Evolutionary conservation across 2,329 filamentous ascomycete species (phyloP), one percentile per base, ranked within the genome.

Genomic region (Acarospora socialis): DNA sequence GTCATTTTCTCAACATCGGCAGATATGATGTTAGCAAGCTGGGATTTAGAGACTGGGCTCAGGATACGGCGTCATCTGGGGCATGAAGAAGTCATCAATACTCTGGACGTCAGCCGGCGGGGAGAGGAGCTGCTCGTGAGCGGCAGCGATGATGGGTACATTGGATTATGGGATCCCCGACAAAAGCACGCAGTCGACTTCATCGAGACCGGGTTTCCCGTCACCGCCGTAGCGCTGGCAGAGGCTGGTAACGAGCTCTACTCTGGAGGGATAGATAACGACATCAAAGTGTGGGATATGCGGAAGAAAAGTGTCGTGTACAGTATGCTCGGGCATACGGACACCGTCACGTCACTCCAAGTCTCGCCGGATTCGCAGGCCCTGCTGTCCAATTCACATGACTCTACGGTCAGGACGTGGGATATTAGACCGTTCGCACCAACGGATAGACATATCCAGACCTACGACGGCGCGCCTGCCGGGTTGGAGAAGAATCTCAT

Each of bases 211-310:
- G 79, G 90, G 39, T 92, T 92, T 38, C 90, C 90, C 1, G 74
- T 98, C 35, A 95, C 90, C 2, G 81, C 87, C 0, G 73, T 95
- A 4, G 82, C 84, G 10, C 65, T 95, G n/a, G 78, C 86, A 1
- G 84, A 93, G 53, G 84, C 87, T 2, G 90, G 90, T 12, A 93
- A 93, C 52, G 90, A 95, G 59, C 73, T 98, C 16, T 98, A 90
- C 55, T 80, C 81, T 5, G 87, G 87, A 28, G 81, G 86, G 14
- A 94, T 98, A 45, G 90, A 95, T 59, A 94, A 95, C 51, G 84
- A 92, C 46, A 92, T 98, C 53, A 83, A 86, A 47, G 86, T 92
- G 13, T 98, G 90, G 87, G 90, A 98, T 56, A 60, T 95, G 49
- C 75, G 90, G 43, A 95, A 93, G 63, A 84, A 92, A 56, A 71